Base-by-base conservation (phyloP, 2,329 filamentous ascomycete genomes). In the Fusarium denticulatum region DNA sequence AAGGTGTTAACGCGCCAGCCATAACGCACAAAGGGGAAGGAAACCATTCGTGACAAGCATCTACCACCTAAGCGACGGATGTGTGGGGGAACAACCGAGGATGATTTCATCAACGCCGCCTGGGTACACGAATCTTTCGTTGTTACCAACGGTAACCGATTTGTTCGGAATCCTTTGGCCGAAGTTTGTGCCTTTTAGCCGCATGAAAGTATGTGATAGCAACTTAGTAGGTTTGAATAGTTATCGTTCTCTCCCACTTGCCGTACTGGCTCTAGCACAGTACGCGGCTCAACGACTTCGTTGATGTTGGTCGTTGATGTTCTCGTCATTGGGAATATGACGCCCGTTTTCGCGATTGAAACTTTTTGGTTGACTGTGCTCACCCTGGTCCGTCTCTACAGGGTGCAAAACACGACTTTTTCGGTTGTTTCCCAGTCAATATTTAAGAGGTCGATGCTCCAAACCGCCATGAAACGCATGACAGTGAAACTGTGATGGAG, bases 381-480 rank as follows among this genome's bases (percentile, higher is more conserved):
- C 40, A 67, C 37, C 45, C 61, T 59, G 45, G 50, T 64, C 46
- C 42, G 36, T 50, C 14, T 42, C 30, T 50, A 50, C 58, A 52
- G 24, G 30, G 43, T 34, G 20, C 20, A 36, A 34, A 28, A 24
- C n/a, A 63, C 37, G 20, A 26, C 28, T 60, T 42, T 36, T 46
- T 22, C 24, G 52, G 30, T 65, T 57, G 67, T 73, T 75, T 73
- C 70, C 69, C 60, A 71, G 70, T 70, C 69, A 62, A 74, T 74
- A 37, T 50, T 37, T n/a, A 13, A 46, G 22, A 56, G 58, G 61
- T 46, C 56, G 50, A 57, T 70, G 67, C 58, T 67, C 68, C 71
- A 71, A 63, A 59, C 64, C 32, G 52, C 47, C 67, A 71, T 76
- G 67, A 77, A 76, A 76, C 74, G 67, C 49, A 50, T 49, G 50